Base-by-base conservation (phyloP, 2,329 filamentous ascomycete species). In the Chaetomium olivaceum region DNA sequence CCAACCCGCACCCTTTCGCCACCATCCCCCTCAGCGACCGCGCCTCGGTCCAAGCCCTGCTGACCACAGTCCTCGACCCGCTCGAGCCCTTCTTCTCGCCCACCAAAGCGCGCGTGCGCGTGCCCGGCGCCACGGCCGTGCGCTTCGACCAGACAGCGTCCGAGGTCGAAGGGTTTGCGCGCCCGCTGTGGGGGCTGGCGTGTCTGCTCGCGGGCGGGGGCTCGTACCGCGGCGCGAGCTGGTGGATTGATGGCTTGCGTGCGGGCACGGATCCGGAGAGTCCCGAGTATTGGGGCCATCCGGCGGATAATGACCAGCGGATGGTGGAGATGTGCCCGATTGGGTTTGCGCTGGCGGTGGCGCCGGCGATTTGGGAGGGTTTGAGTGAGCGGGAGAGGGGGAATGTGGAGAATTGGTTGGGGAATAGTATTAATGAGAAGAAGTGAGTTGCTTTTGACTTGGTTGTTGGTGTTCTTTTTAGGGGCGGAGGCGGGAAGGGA, bases 251-350 rank as follows among this genome's bases (percentile, higher is more conserved):
- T 67, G 91, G 91, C 4, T 80, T 93, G 64, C 85, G 87, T 68
- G 83, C 86, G 36, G 91, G 90, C 0, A 92, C 89, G 0, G 86
- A 93, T 71, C 90, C 90, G 0, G 81, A 87, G 54, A 85, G 80
- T 65, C 82, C 85, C 0, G 91, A 93, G 76, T 93, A 89, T 73
- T 94, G 91, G 91, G 91, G 90, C 0, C 87, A 86, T 63, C 89
- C 91, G 69, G 83, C 87, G 69, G 90, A 93, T 73, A 87, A 89
- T 64, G 91, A 93, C 73, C 91, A 93, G 80, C 82, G 91, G 29
- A 93, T 93, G 91, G 91, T 93, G 2, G 91, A 94, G 75, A 91
- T 92, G 83, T 93, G 90, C 73, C 90, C 91, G 0, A 82, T 93
- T 65, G 91, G 91, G 0, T 93, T 87, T 72, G 86, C 90, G 1